Evolutionary conservation across 2,329 filamentous ascomycete species (phyloP).

Genomic region (Zymoseptoria tritici): DNA sequence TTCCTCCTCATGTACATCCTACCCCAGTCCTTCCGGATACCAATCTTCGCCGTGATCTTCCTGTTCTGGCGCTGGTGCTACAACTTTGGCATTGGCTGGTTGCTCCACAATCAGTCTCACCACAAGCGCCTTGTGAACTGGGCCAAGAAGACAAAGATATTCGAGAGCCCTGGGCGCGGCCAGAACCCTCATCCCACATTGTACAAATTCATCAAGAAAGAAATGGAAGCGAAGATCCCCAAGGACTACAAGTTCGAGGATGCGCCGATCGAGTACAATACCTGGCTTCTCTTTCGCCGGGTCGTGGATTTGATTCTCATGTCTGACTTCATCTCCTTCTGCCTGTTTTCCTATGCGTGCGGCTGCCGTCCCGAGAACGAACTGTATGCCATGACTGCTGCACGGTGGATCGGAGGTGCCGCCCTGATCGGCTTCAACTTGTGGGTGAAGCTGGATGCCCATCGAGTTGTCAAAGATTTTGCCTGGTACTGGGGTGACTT

Average conservation of each 20-base stretch:
- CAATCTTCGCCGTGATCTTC: slow-evolving; percentile 75
- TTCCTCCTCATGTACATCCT: slow-evolving; percentile 67
- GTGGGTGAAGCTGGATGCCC: slow-evolving; percentile 97
- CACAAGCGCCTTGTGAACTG: slow-evolving; percentile 78
- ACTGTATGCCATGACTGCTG: slow-evolving; percentile 56
- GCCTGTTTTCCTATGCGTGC: slow-evolving; percentile 88
- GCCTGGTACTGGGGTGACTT: slow-evolving; percentile 99
- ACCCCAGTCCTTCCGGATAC: slow-evolving; percentile 60
- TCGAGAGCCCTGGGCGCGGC: slow-evolving; percentile 74
- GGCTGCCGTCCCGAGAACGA: slow-evolving; percentile 68
- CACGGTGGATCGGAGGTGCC: slow-evolving; percentile 73
- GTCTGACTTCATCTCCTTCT: slow-evolving; percentile 98
- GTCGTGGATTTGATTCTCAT: slow-evolving; percentile 95
- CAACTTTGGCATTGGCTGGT: slow-evolving; percentile 86
- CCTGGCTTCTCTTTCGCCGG: slow-evolving; percentile 92
- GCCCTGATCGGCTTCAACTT: slow-evolving; percentile 84
- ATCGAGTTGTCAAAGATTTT: slow-evolving; percentile 96
- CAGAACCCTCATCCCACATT: slow-evolving; percentile 75
- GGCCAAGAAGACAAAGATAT: slow-evolving; percentile 79
- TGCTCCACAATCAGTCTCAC: slow-evolving; percentile 84
- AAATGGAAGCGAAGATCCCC: slow-evolving; percentile 91
- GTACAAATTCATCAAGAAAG: slow-evolving; percentile 75
- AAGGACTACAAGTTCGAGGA: slow-evolving; percentile 89
- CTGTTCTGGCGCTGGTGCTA: slow-evolving; percentile 89
- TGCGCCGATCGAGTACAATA: slow-evolving; percentile 96